phyloP scores from a whole-genome alignment of 208 protist species.

The Angomonas ambiguus region DNA sequence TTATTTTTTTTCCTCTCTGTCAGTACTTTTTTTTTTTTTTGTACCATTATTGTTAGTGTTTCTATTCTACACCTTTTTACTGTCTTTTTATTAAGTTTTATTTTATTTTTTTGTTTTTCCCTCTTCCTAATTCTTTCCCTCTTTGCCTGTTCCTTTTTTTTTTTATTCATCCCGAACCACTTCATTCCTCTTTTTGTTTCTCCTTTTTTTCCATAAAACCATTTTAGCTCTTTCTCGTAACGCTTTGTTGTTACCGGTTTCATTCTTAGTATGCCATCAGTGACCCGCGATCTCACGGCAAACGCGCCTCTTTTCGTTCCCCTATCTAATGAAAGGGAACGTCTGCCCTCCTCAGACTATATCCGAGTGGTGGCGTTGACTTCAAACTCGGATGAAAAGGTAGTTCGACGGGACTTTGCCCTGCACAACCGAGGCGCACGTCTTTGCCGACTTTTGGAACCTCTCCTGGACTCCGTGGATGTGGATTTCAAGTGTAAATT shows the following conservation, averaged over 20 bases:
- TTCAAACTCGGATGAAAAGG: slow-evolving; percentile 18
- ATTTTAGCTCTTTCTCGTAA: neutral
- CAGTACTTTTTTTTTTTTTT: neutral
- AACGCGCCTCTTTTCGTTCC: slow-evolving; percentile 21
- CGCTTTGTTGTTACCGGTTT: neutral
- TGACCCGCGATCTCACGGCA: neutral
- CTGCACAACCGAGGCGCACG: slow-evolving; percentile 72
- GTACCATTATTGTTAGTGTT: neutral
- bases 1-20: neutral
- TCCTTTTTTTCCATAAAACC: neutral
- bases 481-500: slow-evolving; percentile 30
- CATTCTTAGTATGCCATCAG: neutral
- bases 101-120: neutral
- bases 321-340: slow-evolving; percentile 30
- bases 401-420: slow-evolving; percentile 55
- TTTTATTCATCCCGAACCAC: neutral
- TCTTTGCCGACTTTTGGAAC: slow-evolving; percentile 69
- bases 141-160: neutral
- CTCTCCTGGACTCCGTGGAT: slow-evolving; percentile 59
- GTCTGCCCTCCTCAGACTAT: slow-evolving; percentile 53
- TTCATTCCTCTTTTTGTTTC: slow-evolving; percentile 2
- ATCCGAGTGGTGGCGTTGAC: slow-evolving; percentile 56
- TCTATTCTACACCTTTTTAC: neutral
- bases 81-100: neutral
- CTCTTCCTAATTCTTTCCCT: neutral